Conservation (phyloP, 176 grass and related monocot species). For the Oryza longistaminata region DNA sequence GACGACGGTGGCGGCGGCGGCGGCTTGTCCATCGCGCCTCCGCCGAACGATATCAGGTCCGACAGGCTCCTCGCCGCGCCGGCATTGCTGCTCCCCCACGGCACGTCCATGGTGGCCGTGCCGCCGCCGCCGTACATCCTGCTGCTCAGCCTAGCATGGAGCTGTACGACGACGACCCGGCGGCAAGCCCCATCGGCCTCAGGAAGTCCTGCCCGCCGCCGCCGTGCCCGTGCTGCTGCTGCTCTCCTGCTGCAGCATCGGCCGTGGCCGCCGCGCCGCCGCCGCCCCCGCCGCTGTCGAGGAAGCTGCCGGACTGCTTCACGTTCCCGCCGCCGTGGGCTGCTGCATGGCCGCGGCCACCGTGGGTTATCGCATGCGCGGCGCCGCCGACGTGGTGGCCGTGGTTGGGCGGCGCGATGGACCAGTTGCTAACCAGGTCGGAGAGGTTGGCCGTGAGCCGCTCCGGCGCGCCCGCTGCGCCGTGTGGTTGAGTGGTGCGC, state of each 20-base stretch:
- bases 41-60: conserved; percentile 73
- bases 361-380: conserved; percentile 32
- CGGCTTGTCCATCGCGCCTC: conserved; percentile 24
- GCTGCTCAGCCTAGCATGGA: conserved; percentile 59
- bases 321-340: background rate
- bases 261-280: conserved; percentile 6
- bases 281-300: conserved; percentile 16
- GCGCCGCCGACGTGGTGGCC: conserved; percentile 23
- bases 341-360: background rate
- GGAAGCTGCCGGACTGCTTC: conserved; percentile 28
- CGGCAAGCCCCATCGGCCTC: background rate
- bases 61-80: conserved; percentile 63
- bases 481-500: conserved; percentile 29
- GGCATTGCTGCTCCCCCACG: conserved; percentile 52
- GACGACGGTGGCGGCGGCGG: background rate
- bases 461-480: background rate
- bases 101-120: conserved; percentile 47
- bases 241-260: conserved; percentile 39
- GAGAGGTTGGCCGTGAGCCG: conserved; percentile 65
- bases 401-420: conserved; percentile 66
- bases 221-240: background rate
- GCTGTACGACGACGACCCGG: conserved; percentile 28
- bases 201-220: conserved; percentile 34
- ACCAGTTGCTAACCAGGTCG: conserved; percentile 85
- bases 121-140: conserved; percentile 42